A percentile compares a stretch with the other conserved stretches of the same genome.
Conservation (phyloP, 2,329 filamentous ascomycete genomes). For the Botrytis deweyae region DNA sequence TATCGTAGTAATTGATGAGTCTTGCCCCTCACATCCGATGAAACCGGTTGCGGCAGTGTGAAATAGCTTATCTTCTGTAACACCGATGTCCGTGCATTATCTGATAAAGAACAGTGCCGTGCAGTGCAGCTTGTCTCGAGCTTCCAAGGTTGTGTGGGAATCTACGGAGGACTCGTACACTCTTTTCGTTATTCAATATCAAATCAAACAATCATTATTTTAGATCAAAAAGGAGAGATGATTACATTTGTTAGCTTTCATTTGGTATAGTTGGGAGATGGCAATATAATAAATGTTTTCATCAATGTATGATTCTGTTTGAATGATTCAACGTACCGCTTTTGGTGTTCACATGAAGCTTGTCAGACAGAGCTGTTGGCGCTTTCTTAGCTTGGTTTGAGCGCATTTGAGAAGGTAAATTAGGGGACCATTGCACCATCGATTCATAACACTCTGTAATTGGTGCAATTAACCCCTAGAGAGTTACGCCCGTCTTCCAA, state of each 20-base stretch:
- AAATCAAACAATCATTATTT: neutral
- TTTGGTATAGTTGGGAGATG: too few species aligned
- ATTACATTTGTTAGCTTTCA: neutral
- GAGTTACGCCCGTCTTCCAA: neutral
- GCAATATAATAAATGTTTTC: neutral
- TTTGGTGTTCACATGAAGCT: neutral
- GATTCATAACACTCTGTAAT: neutral
- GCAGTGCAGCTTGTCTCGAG: neutral
- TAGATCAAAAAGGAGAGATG: neutral
- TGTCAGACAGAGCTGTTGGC: conserved; percentile 6
- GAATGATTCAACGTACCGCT: neutral
- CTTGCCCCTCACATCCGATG: neutral
- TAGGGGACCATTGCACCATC: conserved; percentile 4
- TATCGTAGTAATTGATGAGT: neutral
- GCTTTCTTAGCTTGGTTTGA: conserved; percentile 9
- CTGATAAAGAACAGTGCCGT: neutral
- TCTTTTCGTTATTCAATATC: neutral
- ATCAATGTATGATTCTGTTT: neutral
- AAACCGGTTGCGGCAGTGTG: neutral
- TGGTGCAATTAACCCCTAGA: neutral
- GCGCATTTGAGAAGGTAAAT: conserved; percentile 22
- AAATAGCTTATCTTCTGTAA: neutral
- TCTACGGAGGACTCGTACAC: neutral
- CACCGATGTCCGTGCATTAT: neutral
- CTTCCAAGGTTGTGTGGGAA: neutral